Evolutionary conservation across 345 rosid species (phyloP).

Genomic region (Turnera subulata): DNA sequence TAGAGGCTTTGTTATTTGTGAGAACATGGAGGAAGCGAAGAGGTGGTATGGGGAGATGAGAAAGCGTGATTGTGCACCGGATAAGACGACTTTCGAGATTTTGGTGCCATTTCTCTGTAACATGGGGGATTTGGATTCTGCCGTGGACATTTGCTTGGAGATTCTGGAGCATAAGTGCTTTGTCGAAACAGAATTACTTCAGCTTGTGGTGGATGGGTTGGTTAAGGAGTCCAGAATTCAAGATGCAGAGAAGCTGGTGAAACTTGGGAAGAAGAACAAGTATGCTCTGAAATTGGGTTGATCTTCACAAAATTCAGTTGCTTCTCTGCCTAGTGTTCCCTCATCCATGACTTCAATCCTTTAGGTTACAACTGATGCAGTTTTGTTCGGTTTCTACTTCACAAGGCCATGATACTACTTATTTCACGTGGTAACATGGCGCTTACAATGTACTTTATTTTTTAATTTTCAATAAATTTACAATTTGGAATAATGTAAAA

Average conservation of each 20-base stretch:
- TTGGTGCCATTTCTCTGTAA: slow-evolving; percentile 46
- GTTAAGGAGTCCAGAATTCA: slow-evolving; percentile 39
- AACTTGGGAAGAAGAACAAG: slow-evolving; percentile 43
- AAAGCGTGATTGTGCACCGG: slow-evolving; percentile 30
- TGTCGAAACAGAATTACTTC: slow-evolving; percentile 36
- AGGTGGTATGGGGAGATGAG: slow-evolving; percentile 45
- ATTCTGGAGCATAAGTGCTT: slow-evolving; percentile 22
- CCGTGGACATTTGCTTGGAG: slow-evolving; percentile 43
- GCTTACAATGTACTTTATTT: no score
- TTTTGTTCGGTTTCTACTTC: no score
- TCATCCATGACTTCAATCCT: no score
- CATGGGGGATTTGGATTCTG: slow-evolving; percentile 50
- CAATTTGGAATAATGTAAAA: no score
- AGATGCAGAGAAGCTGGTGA: slow-evolving; percentile 54
- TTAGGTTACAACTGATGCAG: no score
- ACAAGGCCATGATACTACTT: no score
- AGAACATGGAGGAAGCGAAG: slow-evolving; percentile 46
- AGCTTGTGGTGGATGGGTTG: slow-evolving; percentile 50
- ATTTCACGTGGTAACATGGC: no score
- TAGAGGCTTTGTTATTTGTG: slow-evolving; percentile 41
- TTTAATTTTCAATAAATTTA: no score
- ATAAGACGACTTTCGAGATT: slow-evolving; percentile 28
- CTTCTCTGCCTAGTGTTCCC: no score
- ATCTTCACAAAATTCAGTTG: no score
- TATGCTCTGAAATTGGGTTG: no score